Conservation (phyloP, 2,329 filamentous ascomycete species). For the Talaromyces albobiverticillius region DNA sequence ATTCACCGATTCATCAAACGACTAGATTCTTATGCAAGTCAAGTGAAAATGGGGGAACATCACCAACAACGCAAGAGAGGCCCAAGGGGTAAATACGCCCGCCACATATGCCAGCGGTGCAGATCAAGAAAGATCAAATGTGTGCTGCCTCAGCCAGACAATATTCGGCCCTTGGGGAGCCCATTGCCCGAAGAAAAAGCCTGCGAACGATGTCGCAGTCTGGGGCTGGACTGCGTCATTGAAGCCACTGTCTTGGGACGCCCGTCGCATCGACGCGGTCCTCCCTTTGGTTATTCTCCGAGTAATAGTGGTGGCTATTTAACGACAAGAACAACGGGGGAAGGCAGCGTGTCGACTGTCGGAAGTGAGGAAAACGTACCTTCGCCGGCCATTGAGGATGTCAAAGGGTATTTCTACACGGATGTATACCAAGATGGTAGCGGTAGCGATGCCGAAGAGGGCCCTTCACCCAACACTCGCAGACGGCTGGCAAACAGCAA, state of each 20-base stretch:
- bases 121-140: conserved; percentile 22
- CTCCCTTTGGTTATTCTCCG: neutral
- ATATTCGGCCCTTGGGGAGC: conserved; percentile 6
- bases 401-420: neutral
- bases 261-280: conserved; percentile 7
- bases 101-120: conserved; percentile 19
- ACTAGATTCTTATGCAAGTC: too few relatives aligned
- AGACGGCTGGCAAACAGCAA: too few relatives aligned
- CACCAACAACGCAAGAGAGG: neutral
- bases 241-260: conserved; percentile 17
- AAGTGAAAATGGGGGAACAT: too few relatives aligned
- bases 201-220: conserved; percentile 20
- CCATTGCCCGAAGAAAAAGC: conserved; percentile 13
- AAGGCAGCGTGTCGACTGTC: neutral
- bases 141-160: conserved; percentile 11
- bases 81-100: conserved; percentile 19
- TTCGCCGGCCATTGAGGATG: neutral
- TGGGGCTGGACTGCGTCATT: conserved; percentile 18
- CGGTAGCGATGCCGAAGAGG: neutral
- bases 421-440: neutral
- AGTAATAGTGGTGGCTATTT: neutral
- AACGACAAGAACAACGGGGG: neutral
- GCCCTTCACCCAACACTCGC: too few relatives aligned
- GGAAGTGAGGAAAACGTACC: neutral
- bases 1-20: too few relatives aligned